These are phyloP conservation scores for Polygonum maritimum DNA, from an alignment of 148 eudicot genomes.

Conservation along the genomic window DNA sequence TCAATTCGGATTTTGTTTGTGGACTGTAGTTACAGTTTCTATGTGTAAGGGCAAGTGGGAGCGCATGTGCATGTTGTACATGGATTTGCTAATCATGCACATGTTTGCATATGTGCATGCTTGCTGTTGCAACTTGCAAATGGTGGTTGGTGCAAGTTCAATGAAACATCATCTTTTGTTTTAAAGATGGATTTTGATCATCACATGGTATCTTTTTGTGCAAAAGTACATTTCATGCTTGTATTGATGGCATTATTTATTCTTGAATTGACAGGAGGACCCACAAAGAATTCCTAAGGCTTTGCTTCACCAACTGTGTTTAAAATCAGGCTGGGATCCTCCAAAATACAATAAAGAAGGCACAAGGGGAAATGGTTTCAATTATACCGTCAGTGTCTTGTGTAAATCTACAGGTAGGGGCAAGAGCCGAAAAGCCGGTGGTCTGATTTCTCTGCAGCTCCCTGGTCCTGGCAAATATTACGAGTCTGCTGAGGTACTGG, in stretches of 20 bases:
- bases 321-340: slow-evolving; percentile 93
- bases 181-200: neutral
- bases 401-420: slow-evolving; percentile 97
- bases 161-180: neutral
- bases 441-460: slow-evolving; percentile 69
- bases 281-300: slow-evolving; percentile 85
- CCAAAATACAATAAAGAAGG: slow-evolving; percentile 70
- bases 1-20: too few relatives aligned
- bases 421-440: slow-evolving; percentile 93
- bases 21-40: too few relatives aligned
- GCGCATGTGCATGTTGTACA: neutral
- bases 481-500: slow-evolving; percentile 69
- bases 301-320: slow-evolving; percentile 88
- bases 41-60: neutral
- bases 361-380: slow-evolving; percentile 40
- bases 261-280: slow-evolving; percentile 53
- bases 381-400: slow-evolving; percentile 65
- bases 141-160: neutral
- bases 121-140: neutral
- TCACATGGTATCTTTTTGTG: neutral
- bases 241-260: neutral
- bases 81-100: neutral
- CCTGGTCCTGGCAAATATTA: slow-evolving; percentile 49
- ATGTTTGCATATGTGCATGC: neutral
- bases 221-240: slow-evolving; percentile 1